Evolutionary conservation across 2,329 filamentous ascomycete genomes (phyloP).

Genomic region (Paracorniculantispora psalliotae): DNA sequence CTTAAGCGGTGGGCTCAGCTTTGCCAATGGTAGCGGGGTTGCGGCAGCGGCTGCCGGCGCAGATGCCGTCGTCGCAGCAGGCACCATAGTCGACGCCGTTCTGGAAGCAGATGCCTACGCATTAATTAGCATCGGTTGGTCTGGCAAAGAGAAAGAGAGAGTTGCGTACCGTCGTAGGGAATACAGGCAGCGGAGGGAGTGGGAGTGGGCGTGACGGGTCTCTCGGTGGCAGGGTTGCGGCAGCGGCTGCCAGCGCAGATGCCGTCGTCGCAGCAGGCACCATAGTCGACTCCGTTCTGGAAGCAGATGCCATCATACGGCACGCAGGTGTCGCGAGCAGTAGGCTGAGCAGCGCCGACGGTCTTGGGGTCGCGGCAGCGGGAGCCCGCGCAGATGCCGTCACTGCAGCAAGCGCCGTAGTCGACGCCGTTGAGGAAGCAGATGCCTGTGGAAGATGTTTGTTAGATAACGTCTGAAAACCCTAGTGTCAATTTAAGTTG

Average conservation of each 20-base stretch:
- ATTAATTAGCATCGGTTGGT: too few species aligned
- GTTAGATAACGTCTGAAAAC: too few species aligned
- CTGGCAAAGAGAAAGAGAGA: too few species aligned
- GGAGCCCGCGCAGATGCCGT: neutral
- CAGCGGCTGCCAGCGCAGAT: neutral
- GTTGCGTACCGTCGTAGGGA: neutral
- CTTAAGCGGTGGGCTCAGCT: neutral
- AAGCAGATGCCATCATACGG: neutral
- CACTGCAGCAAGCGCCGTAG: neutral
- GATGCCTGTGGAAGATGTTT: neutral
- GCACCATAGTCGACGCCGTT: neutral
- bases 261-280: neutral
- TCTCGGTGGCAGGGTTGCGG: neutral
- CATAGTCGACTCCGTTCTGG: neutral
- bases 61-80: neutral
- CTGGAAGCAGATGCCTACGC: neutral
- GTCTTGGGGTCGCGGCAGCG: neutral
- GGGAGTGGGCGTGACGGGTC: neutral
- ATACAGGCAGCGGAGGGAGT: neutral
- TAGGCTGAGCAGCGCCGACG: neutral
- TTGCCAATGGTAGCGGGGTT: neutral
- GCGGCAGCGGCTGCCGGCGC: neutral
- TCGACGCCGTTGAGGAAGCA: neutral
- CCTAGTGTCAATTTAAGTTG: too few species aligned
- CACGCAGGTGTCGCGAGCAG: too few species aligned